phyloP scores from a whole-genome alignment of 306 rosid species.

The Hylodesmum podocarpum region DNA sequence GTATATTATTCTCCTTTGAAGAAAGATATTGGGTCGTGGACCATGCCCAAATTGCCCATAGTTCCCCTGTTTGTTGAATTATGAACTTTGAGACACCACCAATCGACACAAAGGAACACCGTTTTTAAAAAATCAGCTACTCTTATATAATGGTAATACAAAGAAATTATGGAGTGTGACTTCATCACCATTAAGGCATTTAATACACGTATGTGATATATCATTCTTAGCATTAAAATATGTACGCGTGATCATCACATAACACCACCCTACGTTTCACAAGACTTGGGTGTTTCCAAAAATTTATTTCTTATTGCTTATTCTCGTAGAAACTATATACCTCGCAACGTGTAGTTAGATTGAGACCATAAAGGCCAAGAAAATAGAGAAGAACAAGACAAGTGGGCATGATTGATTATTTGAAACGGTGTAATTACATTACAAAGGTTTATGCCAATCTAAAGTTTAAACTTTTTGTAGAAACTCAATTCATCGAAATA shows the following conservation, averaged over 20 bases:
- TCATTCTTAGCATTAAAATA: conserved; percentile 7
- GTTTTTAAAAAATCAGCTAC: background rate
- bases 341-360: background rate
- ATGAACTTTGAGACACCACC: background rate
- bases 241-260: conserved; percentile 12
- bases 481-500: background rate
- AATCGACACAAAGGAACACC: background rate
- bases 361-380: background rate
- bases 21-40: conserved; percentile 12
- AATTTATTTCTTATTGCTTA: background rate
- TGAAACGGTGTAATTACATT: background rate
- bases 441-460: background rate
- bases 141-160: background rate
- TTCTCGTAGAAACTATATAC: background rate
- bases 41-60: conserved; percentile 28
- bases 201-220: background rate
- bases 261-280: conserved; percentile 29
- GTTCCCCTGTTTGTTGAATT: background rate
- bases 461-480: background rate
- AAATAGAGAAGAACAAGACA: background rate
- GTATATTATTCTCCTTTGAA: conserved; percentile 15
- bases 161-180: conserved; percentile 16
- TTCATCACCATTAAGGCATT: background rate
- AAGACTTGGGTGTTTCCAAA: conserved; percentile 21
- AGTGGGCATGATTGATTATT: background rate